A percentile compares a stretch with the other conserved stretches of the same genome.
These are phyloP conservation scores for Adansonia gregorii DNA, from an alignment of 441 rosid species.

Conservation along the genomic window DNA sequence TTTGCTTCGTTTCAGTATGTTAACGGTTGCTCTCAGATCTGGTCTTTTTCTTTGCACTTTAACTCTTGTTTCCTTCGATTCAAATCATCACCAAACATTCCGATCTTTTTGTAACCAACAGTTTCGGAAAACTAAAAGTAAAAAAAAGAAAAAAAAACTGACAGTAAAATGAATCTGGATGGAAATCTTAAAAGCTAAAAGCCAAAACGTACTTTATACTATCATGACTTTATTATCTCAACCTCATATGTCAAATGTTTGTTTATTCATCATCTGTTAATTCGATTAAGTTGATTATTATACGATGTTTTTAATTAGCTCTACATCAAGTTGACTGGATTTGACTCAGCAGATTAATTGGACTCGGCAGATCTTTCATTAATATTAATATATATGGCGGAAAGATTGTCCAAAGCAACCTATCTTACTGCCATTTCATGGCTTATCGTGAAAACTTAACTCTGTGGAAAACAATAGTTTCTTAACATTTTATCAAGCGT, in stretches of 20 bases:
- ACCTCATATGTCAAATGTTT: not conserved
- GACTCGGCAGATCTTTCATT: slow-evolving; percentile 12
- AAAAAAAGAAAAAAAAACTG: not conserved
- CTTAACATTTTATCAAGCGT: not conserved
- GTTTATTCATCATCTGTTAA: not conserved
- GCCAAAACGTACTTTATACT: not conserved
- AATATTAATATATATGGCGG: not conserved
- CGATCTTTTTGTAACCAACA: not conserved
- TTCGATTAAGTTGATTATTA: not conserved
- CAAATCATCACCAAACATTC: not conserved
- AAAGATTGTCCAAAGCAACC: not conserved
- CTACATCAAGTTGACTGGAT: not conserved
- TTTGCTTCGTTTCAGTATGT: not conserved
- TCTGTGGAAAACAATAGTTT: not conserved
- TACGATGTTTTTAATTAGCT: not conserved
- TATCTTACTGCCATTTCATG: not conserved
- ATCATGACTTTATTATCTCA: not conserved
- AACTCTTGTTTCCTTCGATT: not conserved
- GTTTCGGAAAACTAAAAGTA: not conserved
- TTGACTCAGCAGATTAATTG: not conserved
- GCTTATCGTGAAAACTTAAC: not conserved
- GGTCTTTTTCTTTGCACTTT: not conserved
- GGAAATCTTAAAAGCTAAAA: not conserved
- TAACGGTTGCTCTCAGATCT: not conserved
- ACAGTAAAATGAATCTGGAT: not conserved